Base-by-base conservation (phyloP, 768 basidiomycete genomes). In the Boletus fagicola region DNA sequence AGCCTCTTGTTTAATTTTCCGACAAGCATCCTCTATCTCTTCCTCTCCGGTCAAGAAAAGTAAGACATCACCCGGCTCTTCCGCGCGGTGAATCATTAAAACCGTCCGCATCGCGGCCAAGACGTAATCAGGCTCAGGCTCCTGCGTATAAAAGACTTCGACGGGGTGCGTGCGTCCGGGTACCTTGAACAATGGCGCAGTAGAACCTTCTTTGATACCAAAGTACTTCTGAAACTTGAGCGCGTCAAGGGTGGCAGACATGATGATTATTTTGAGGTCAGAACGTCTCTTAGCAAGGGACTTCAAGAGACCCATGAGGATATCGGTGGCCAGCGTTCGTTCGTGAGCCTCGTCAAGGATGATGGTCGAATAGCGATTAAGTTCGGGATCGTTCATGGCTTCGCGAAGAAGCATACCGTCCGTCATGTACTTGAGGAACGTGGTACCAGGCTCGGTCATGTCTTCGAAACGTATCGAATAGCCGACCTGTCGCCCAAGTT, bases 301-400 rank as follows among this genome's bases (percentile, higher is more conserved):
- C 74, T 98, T 99, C 35, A 98, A 80, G 8, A 99, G 80, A 59
- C 96, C 94, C 95, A 99, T 98, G 35, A 99, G 86, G 66, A 98
- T 95, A 75, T 99, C 97, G 33, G 96, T 98, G 1, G 97, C 93
- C 40, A 98, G 82, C 0, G 97, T 98, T 59, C 96, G 88, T 77
- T 99, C 97, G 77, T 99, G 97, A 6, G 94, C 97, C 76, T 99
- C 97, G 72, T 99, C 97, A 55, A 98, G 84, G 66, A 99, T 98
- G 74, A 99, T 94, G 22, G 96, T 98, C 20, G 93, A 96, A 72
- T 99, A 99, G 4, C 94, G 85, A 28, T 81, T 78, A 39, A 98
- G 83, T 20, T 84, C 81, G 10, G 92, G 90, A 73, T 98, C 96
- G 74, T 95, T 92, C 95, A 98, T 99, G 5, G 94, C 94, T 76